These are phyloP conservation scores for Saturnispora dispora DNA, from an alignment of 805 yeast genomes.

Conservation along the genomic window DNA sequence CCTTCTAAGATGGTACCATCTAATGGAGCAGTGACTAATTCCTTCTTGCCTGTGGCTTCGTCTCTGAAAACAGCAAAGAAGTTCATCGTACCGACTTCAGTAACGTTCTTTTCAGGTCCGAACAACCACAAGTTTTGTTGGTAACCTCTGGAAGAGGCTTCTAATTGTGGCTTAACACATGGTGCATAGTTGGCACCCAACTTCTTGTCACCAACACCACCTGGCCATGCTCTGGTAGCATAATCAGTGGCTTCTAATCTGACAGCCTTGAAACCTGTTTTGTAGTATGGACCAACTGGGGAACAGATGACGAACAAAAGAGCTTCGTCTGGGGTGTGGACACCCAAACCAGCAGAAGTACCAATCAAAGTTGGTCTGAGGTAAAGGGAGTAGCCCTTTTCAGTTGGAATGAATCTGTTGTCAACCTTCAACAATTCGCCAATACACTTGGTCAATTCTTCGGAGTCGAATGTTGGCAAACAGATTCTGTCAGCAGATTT, in stretches of 20 bases:
- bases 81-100: constrained; percentile 98
- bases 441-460: constrained; percentile 65
- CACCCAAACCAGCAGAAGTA: constrained; percentile 83
- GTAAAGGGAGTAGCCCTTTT: constrained; percentile 84
- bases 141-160: constrained; percentile 86
- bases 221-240: constrained; percentile 99
- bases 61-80: constrained; percentile 80
- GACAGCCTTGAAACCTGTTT: constrained; percentile 94
- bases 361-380: constrained; percentile 95
- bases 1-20: constrained; percentile 97
- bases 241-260: constrained; percentile 89
- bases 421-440: constrained; percentile 71
- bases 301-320: constrained; percentile 80
- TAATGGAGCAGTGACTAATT: constrained; percentile 89
- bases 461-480: constrained; percentile 76
- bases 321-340: constrained; percentile 72
- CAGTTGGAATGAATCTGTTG: constrained; percentile 69
- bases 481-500: constrained; percentile 81
- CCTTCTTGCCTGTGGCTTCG: constrained; percentile 71
- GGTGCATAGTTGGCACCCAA: constrained; percentile 98
- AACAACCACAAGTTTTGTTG: constrained; percentile 96
- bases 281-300: constrained; percentile 95
- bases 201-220: constrained; percentile 94
- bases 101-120: constrained; percentile 77
- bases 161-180: constrained; percentile 79